Evolutionary conservation across 345 rosid species (phyloP).

Genomic region (Anacardium occidentale): DNA sequence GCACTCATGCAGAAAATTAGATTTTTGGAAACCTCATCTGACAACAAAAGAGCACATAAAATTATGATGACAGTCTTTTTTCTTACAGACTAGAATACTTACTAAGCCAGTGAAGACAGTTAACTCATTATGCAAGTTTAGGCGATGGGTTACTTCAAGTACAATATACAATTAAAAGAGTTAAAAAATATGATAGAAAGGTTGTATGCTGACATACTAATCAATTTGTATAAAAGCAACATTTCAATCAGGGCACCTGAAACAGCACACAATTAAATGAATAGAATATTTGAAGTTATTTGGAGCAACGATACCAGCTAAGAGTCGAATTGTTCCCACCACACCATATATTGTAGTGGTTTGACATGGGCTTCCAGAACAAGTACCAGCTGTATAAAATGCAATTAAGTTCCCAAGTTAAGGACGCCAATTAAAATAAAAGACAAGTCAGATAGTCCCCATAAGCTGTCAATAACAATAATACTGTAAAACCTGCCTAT

Average conservation of each 20-base stretch:
- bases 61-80: constrained; percentile 4
- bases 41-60: not conserved
- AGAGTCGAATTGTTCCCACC: constrained; percentile 78
- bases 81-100: not conserved
- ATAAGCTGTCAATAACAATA: not conserved
- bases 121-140: not conserved
- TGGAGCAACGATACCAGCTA: constrained; percentile 56
- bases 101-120: not conserved
- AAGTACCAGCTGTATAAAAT: constrained; percentile 37
- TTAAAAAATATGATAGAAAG: not conserved
- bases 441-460: not conserved
- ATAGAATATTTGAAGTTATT: constrained; percentile 6
- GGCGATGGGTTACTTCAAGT: not conserved
- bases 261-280: not conserved
- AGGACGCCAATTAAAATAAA: not conserved
- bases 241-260: not conserved
- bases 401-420: not conserved
- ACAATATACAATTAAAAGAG: not conserved
- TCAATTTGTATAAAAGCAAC: not conserved
- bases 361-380: constrained; percentile 44
- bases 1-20: constrained; percentile 17
- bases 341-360: constrained; percentile 71
- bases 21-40: not conserved
- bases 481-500: not conserved
- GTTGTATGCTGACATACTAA: not conserved